Evolutionary conservation across 768 basidiomycete genomes (phyloP), one percentile per base, ranked within the genome.

Genomic region (Chalciporus chontae): DNA sequence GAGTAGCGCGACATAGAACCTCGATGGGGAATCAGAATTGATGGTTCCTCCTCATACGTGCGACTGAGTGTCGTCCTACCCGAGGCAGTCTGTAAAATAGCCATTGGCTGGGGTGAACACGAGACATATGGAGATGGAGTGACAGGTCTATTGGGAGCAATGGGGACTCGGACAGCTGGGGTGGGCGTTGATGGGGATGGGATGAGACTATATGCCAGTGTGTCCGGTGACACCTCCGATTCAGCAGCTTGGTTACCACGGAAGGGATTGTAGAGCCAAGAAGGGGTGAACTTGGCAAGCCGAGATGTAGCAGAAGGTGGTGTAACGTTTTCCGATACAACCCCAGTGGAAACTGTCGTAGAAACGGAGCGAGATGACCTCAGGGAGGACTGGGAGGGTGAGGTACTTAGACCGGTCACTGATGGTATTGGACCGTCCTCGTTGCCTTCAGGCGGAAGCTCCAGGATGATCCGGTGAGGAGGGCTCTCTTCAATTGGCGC

Each of bases 201-300:
- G 29, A 11, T 11, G 24, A 46, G 52, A 7, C 71, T 73, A 4
- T 77, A 75, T 5, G 80, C 71, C 13, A 77, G 68, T 5, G 41
- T 38, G 3, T 77, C 77, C 1, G 81, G 82, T 55, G 85, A 81
- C 39, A 42, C 19, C 41, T 65, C 60, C 2, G 85, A 76, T 62
- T 87, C 84, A 54, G 77, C 80, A 7, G 77, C 36, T 52, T 43
- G 73, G 1, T 73, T 77, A 50, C 77, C 81, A 29, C 86, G 73
- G 65, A 91, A 90, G 5, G 84, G 78, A 59, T 83, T 87, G 66
- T 89, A 85, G 10, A 90, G 67, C 89, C 89, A 90, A n/a, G 84
- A 76, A 2, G 87, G 79, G 1, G 87, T 73, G 36, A 88, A 73
- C 59, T 82, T 87, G 2, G 86, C 81, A 10, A 69, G 62, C 23